phyloP scores from a whole-genome alignment of 83 land plant genomes.

The Diphasiastrum complanatum region DNA sequence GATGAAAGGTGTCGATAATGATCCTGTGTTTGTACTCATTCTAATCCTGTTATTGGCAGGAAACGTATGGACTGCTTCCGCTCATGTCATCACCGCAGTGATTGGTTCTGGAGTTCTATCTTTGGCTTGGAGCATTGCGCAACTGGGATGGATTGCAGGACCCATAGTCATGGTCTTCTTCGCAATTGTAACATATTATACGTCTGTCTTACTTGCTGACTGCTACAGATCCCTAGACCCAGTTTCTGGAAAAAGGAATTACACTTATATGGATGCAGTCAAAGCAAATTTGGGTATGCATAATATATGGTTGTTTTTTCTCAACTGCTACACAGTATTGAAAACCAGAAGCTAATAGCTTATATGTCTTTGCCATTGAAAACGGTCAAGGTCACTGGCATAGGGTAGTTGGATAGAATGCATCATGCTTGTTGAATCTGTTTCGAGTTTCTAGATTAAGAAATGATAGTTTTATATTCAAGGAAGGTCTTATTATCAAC shows the following conservation, averaged over 20 bases:
- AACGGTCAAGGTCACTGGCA: no score
- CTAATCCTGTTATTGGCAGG: conserved; percentile 24
- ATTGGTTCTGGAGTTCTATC: conserved; percentile 58
- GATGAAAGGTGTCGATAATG: not conserved
- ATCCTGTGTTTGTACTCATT: not conserved
- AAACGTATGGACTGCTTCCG: conserved; percentile 42
- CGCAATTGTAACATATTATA: conserved; percentile 44
- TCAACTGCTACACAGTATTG: no score
- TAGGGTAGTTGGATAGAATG: no score
- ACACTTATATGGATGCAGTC: conserved; percentile 54
- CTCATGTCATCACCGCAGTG: conserved; percentile 54
- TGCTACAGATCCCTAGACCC: conserved; percentile 51
- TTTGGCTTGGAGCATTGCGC: conserved; percentile 61
- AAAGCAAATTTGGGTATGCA: conserved; percentile 33
- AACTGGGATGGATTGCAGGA: conserved; percentile 60
- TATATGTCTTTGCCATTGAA: not conserved
- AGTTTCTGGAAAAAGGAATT: conserved; percentile 39
- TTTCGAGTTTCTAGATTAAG: no score
- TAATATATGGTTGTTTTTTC: not conserved
- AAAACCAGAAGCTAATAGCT: not conserved
- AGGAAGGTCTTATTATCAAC: no score
- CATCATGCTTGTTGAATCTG: no score
- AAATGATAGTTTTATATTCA: no score
- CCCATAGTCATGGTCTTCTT: conserved; percentile 37
- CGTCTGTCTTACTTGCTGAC: conserved; percentile 44